These are phyloP conservation scores for Vigna radiata DNA, from an alignment of 306 rosid genomes.

Conservation along the genomic window DNA sequence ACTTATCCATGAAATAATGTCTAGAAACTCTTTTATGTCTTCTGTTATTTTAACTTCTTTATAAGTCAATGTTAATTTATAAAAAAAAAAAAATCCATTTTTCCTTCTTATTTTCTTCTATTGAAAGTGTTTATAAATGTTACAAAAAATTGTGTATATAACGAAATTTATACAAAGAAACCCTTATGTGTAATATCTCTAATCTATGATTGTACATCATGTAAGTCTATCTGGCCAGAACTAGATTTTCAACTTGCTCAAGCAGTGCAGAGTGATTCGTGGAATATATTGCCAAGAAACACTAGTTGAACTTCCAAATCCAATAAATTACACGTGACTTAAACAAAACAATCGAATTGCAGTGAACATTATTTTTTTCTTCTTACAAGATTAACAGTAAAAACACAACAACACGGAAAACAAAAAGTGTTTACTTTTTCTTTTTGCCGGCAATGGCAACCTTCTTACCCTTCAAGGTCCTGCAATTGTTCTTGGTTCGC, in stretches of 20 bases:
- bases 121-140: too few relatives aligned
- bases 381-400: conserved; percentile 2
- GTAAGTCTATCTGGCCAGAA: neutral
- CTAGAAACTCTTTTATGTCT: too few relatives aligned
- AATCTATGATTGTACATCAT: neutral
- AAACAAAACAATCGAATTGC: conserved; percentile 24
- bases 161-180: too few relatives aligned
- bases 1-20: too few relatives aligned
- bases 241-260: neutral
- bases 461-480: conserved; percentile 94
- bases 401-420: neutral
- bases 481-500: conserved; percentile 88
- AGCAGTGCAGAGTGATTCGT: neutral
- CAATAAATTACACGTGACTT: conserved; percentile 33
- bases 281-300: conserved; percentile 23
- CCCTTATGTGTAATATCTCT: neutral
- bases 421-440: conserved; percentile 48
- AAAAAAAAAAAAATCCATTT: too few relatives aligned
- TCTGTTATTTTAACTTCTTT: too few relatives aligned
- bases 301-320: conserved; percentile 27
- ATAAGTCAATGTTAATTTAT: too few relatives aligned
- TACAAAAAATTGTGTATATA: too few relatives aligned
- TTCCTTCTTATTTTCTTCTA: too few relatives aligned
- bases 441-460: conserved; percentile 91
- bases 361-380: neutral